Evolutionary conservation across 495 filamentous ascomycete genomes (phyloP), one percentile per base, ranked within the genome.

Genomic region (Aspergillus bertholletiae): DNA sequence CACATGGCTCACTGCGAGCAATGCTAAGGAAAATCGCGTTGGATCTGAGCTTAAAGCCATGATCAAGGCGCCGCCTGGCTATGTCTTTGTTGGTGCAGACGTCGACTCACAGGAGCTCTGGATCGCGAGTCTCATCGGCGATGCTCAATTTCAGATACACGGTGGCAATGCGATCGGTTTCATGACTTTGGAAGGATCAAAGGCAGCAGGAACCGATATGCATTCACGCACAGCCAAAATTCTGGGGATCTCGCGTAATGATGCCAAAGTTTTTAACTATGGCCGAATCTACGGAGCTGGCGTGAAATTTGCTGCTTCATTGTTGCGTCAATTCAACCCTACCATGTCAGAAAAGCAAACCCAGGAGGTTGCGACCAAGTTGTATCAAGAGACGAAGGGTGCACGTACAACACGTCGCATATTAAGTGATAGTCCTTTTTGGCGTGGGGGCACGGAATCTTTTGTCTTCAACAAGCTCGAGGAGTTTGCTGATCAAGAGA

Each of bases 81-180:
- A 97, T 58, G 85, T 80, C 49, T 96, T 99, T 69, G 94, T 99
- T 47, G 94, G 94, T 28, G 94, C 95, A 4, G 94, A 99, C 69
- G 94, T 99, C 7, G 94, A 99, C 63, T 97, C 92, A n/a, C 87
- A 99, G 67, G 94, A 99, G 71, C 80, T 99, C 27, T 99, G 94
- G 94, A 99, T 99, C 62, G 94, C 94, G 7, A 93, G 89, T 70
- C 80, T 99, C 5, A 84, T 99, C 27, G 94, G 94, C 20, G 94
- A 99, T 71, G 87, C 94, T 12, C 88, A 92, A 49, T 97, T 99
- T 69, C 84, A 87, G 58, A 74, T 97, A 2, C 94, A 99, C 58
- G 94, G 94, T 53, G 95, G 94, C 45, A 96, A 96, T 60, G 95
- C 94, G 5, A 87, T 97, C 50, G 94, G 95, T 7, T 99, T 99